Evolutionary conservation across 2,329 filamentous ascomycete genomes (phyloP).

Genomic region (Ramularia endophylla): DNA sequence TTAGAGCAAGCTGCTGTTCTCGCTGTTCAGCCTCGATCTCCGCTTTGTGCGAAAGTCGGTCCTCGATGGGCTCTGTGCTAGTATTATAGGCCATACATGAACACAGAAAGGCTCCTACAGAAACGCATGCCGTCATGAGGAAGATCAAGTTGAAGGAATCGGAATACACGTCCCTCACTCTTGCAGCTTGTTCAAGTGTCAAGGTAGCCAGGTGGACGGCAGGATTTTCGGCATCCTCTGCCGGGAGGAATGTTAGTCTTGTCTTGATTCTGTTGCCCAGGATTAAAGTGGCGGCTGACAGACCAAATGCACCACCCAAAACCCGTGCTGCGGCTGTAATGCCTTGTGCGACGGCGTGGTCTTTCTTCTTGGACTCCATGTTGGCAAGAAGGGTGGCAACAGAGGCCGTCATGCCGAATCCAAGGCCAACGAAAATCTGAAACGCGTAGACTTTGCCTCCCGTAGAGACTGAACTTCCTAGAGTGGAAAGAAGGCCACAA

Average conservation of each 20-base stretch:
- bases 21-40: no score
- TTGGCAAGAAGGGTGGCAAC: constrained; percentile 2
- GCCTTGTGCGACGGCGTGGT: constrained; percentile 7
- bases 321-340: constrained; percentile 3
- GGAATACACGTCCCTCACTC: background rate
- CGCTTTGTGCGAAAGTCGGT: background rate
- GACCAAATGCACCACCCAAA: constrained; percentile 2
- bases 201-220: background rate
- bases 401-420: constrained; percentile 15
- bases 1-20: no score
- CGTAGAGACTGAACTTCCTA: constrained; percentile 3
- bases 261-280: background rate
- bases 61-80: background rate
- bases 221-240: background rate
- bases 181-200: background rate
- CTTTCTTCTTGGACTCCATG: constrained; percentile 5
- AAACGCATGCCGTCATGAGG: background rate
- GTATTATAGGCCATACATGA: background rate
- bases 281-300: constrained; percentile 2
- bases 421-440: constrained; percentile 18
- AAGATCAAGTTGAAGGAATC: background rate
- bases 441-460: constrained; percentile 13
- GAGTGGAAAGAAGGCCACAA: constrained; percentile 12
- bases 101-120: background rate
- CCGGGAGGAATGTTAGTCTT: background rate